Evolutionary conservation across 2,329 filamentous ascomycete species (phyloP), one percentile per base, ranked within the genome.

Genomic region (Myriosclerotinia duriaeana): DNA sequence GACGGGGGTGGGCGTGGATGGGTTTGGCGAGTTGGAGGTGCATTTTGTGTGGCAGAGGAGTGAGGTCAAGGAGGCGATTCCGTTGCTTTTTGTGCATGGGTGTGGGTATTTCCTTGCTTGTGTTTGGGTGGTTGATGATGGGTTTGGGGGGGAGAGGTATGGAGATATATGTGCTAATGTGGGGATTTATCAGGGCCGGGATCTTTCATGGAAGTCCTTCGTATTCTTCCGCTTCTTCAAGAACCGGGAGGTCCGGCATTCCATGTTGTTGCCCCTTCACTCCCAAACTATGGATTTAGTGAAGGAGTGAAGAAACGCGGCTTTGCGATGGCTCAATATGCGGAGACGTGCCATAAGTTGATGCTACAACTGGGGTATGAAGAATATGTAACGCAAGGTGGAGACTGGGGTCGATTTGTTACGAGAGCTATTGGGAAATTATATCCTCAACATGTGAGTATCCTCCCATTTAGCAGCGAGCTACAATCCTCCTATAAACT

Each of bases 321-420:
- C 0, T 89, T 89, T 67, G 82, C 80, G 3, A 71, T 85, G 22
- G 78, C 79, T n/a, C 84, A 89, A 70, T 88, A 89, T 72, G 86
- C 87, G 2, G 85, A 91, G 75, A 82, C 82, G 0, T 78, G 85
- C 69, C 85, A 92, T 74, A 86, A 85, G 65, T 77, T 92, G 20
- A 92, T 92, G 89, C 77, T 84, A 5, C 80, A 82, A 30, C 80
- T 92, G 5, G 88, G 88, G 0, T 92, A 89, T 73, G 71, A 81
- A 4, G 78, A 85, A 77, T 90, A 88, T 68, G 72, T 80, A 12
- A 83, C 81, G 0, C 85, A 90, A 77, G 88, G 87, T 69, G 89
- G 89, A 34, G 89, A 92, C 73, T 91, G 88, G 88, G 89, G 89
- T n/a, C 85, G 81, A 74, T 81, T 83, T 71, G 84, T 92, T 70